Evolutionary conservation across 2,329 filamentous ascomycete species (phyloP).

Genomic region (Akanthomyces lecanii): DNA sequence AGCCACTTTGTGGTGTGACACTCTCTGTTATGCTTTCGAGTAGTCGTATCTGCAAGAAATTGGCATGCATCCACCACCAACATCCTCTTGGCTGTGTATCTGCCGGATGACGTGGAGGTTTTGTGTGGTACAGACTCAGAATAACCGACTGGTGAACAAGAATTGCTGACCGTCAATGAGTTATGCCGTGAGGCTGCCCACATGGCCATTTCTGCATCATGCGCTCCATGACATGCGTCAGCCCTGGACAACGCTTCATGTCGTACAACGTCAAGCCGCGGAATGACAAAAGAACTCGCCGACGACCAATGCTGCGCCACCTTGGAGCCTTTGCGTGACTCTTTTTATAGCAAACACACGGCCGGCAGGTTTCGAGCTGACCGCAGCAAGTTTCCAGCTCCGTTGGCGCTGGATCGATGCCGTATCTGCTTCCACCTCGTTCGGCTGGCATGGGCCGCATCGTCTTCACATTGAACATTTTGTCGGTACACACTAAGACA

Average conservation of each 20-base stretch:
- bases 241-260: neutral
- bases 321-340: neutral
- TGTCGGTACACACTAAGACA: neutral
- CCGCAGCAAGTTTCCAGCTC: neutral
- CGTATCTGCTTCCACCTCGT: neutral
- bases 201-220: neutral
- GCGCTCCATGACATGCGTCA: neutral
- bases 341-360: neutral
- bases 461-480: neutral
- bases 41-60: neutral
- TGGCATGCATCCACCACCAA: neutral
- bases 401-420: neutral
- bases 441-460: neutral
- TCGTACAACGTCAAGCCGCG: neutral
- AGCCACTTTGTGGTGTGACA: neutral
- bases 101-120: neutral
- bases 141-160: neutral
- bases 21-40: neutral
- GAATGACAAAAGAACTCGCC: neutral
- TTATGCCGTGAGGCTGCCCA: neutral
- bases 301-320: neutral
- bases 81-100: neutral
- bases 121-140: neutral
- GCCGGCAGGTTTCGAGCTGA: neutral
- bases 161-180: neutral